Conservation (phyloP, 1,139 yeast species). For the Candida tetrigidarum region DNA sequence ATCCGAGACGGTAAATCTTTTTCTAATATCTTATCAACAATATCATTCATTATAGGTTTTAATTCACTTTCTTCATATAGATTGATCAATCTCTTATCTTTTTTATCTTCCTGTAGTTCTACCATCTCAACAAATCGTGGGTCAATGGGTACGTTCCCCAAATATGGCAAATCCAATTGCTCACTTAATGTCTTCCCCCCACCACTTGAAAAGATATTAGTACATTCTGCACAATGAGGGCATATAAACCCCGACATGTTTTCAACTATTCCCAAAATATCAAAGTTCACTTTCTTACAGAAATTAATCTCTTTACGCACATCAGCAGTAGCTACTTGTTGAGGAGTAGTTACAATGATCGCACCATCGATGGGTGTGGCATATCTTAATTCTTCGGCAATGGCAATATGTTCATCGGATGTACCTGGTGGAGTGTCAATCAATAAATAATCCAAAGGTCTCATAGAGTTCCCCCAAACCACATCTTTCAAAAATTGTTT, state of each 20-base stretch:
- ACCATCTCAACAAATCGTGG: slow-evolving; percentile 87
- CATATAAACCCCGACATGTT: slow-evolving; percentile 56
- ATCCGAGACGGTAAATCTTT: slow-evolving; percentile 39
- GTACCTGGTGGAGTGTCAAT: slow-evolving; percentile 99
- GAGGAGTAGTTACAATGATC: slow-evolving; percentile 53
- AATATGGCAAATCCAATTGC: slow-evolving; percentile 61
- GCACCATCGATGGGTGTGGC: slow-evolving; percentile 53
- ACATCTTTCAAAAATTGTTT: slow-evolving; percentile 91
- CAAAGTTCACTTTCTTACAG: slow-evolving; percentile 48
- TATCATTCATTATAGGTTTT: slow-evolving; percentile 53
- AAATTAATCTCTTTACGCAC: slow-evolving; percentile 54
- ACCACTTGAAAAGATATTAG: slow-evolving; percentile 89
- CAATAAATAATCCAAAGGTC: slow-evolving; percentile 70
- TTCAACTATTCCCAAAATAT: slow-evolving; percentile 47
- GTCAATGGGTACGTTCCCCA: slow-evolving; percentile 92
- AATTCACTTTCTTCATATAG: slow-evolving; percentile 41
- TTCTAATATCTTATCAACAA: slow-evolving; percentile 50
- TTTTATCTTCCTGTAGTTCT: slow-evolving; percentile 54
- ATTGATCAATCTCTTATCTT: slow-evolving; percentile 32
- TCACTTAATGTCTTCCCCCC: slow-evolving; percentile 83
- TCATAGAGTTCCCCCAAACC: slow-evolving; percentile 72
- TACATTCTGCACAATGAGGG: slow-evolving; percentile 88
- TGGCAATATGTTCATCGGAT: slow-evolving; percentile 95
- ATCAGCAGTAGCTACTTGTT: slow-evolving; percentile 59
- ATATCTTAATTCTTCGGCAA: slow-evolving; percentile 84